Percentiles rank a stretch among this genome's conserved stretches.
These are phyloP conservation scores for Chaetomiaceae sp. DNA, from an alignment of 2,329 filamentous ascomycete genomes.

Conservation along the genomic window DNA sequence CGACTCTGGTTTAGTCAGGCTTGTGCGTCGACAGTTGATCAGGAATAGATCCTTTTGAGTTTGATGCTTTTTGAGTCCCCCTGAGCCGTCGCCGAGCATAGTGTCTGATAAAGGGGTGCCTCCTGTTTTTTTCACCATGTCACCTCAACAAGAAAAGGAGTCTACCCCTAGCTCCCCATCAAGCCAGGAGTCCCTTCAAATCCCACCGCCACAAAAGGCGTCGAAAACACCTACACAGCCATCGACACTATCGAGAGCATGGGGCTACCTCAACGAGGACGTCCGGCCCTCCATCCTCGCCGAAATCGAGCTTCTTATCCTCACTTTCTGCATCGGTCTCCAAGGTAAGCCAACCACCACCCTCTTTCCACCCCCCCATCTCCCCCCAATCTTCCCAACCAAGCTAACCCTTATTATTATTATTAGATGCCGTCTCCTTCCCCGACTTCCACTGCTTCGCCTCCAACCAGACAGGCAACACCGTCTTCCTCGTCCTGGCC, in stretches of 20 bases:
- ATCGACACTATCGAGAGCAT: constrained; percentile 16
- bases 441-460: constrained; percentile 59
- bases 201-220: background rate
- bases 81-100: background rate
- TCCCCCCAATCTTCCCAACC: background rate
- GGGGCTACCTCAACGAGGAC: constrained; percentile 29
- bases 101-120: background rate
- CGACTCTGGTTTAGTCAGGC: background rate
- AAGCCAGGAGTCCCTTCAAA: background rate
- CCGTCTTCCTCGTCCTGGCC: constrained; percentile 53
- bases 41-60: background rate
- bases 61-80: background rate
- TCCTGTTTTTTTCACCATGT: background rate
- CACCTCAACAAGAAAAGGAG: background rate
- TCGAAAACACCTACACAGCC: background rate
- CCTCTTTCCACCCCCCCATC: background rate
- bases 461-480: constrained; percentile 63
- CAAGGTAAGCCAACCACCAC: constrained; percentile 35
- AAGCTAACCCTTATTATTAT: background rate
- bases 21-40: background rate
- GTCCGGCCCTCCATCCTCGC: constrained; percentile 39
- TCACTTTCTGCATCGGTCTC: constrained; percentile 49
- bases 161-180: background rate
- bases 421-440: constrained; percentile 53
- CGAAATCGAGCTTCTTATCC: constrained; percentile 43